Evolutionary conservation across 108 stramenopile genomes (phyloP), one percentile per base, ranked within the genome.

Genomic region (Cyclotella distinguenda): DNA sequence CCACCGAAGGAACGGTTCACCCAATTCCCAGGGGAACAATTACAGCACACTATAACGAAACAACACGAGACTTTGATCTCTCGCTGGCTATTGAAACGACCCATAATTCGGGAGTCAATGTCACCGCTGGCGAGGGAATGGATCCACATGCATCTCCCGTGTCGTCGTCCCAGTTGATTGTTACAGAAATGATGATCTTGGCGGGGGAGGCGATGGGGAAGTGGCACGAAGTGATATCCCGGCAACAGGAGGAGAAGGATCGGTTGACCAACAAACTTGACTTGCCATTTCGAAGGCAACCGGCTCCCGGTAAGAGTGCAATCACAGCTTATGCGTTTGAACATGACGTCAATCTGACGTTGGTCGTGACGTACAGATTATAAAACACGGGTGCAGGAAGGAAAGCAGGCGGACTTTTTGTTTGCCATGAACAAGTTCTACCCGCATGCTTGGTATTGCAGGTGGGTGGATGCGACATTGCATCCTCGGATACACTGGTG

Each of bases 161-260:
- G 22, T 91, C 90, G 1, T 73, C 82, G 6, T 63, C 90, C 8
- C 73, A 60, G 64, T 38, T 86, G 50, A 69, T 86, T 36, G 85
- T 86, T 6, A 89, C 86, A 42, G 91, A 93, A 61, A 82, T 88
- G 77, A 93, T 93, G 91, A 93, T 93, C 54, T 32, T 89, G 47
- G 83, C 91, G n/a, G 88, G 87, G 23, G 91, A 93, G 56, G 85
- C 86, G 12, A 80, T 93, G 36, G 88, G 85, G 18, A 84, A 82
- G 48, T 89, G 85, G 86, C 78, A 85, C 21, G 53, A 53, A 25
- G 10, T 72, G 7, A 78, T 77, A 51, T 39, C 45, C 3, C 22
- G 75, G 32, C 62, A 72, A 32, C 40, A 50, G 28, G 52, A 31
- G 16, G 60, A 28, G 62, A 61, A 27, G 36, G 31, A 9, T n/a